phyloP scores from a whole-genome alignment of 108 stramenopile genomes.

The Craspedostauros australis region DNA sequence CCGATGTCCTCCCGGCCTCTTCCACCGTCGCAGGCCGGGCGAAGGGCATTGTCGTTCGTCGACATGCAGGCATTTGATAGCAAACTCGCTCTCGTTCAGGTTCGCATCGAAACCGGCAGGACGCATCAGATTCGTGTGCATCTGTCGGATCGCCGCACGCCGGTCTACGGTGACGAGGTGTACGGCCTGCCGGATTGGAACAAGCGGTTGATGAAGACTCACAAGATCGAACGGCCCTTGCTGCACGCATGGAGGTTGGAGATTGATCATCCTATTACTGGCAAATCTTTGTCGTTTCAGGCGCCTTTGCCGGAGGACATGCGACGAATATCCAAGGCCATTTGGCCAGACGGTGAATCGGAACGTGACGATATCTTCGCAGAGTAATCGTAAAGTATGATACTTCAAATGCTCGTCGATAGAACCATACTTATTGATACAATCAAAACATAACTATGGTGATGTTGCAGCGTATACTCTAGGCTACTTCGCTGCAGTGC shows the following conservation, averaged over 20 bases:
- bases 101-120: slow-evolving; percentile 89
- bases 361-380: slow-evolving; percentile 9
- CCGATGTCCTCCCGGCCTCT: background rate
- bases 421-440: too few species aligned
- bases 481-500: too few species aligned
- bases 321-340: slow-evolving; percentile 51
- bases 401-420: too few species aligned
- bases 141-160: slow-evolving; percentile 89
- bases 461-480: too few species aligned
- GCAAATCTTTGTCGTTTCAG: slow-evolving; percentile 65
- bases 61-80: slow-evolving; percentile 84
- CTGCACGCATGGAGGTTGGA: slow-evolving; percentile 85
- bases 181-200: slow-evolving; percentile 94
- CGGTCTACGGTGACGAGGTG: slow-evolving; percentile 92
- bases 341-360: slow-evolving; percentile 51
- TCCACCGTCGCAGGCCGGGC: slow-evolving; percentile 49
- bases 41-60: slow-evolving; percentile 78
- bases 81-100: slow-evolving; percentile 80
- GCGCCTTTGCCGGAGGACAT: slow-evolving; percentile 88
- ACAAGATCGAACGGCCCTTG: slow-evolving; percentile 80
- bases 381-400: too few species aligned
- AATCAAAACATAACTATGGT: too few species aligned
- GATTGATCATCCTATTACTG: slow-evolving; percentile 85
- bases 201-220: slow-evolving; percentile 48
- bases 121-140: slow-evolving; percentile 94